Percentiles rank a stretch among this genome's conserved stretches.
Evolutionary conservation across 2,329 filamentous ascomycete genomes (phyloP).

Genomic region (Sodiomyces alkalinus): DNA sequence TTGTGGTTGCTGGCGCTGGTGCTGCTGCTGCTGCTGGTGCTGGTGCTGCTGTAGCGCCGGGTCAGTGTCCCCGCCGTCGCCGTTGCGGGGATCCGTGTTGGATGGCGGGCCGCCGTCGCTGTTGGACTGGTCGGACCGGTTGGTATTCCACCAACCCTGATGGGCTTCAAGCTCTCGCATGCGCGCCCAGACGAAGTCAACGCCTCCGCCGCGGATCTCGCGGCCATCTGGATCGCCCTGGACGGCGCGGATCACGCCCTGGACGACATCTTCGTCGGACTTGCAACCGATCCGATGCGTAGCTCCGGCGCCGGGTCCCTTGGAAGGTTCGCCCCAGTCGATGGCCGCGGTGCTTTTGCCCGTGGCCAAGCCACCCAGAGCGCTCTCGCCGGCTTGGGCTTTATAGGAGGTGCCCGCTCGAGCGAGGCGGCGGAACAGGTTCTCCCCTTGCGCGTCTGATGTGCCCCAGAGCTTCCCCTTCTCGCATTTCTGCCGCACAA

Average conservation of each 20-base stretch:
- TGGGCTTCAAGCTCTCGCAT: conserved; percentile 50
- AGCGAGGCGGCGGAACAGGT: conserved; percentile 71
- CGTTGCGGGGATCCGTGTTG: conserved; percentile 11
- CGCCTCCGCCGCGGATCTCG: conserved; percentile 42
- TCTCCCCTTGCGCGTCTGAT: conserved; percentile 64
- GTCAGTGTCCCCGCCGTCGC: conserved; percentile 9
- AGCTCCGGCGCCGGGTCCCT: conserved; percentile 40
- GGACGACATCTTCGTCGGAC: conserved; percentile 42
- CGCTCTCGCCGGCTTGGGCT: conserved; percentile 40
- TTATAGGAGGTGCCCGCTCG: conserved; percentile 48
- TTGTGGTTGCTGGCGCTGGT: not conserved
- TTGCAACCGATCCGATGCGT: conserved; percentile 40
- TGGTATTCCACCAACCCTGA: conserved; percentile 53
- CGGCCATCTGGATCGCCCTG: conserved; percentile 41
- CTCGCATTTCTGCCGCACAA: conserved; percentile 92
- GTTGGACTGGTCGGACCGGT: conserved; percentile 23
- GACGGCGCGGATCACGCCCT: conserved; percentile 40
- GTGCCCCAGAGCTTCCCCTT: conserved; percentile 79
- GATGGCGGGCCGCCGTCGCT: conserved; percentile 20
- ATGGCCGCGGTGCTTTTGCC: conserved; percentile 60
- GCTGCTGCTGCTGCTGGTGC: too few relatives aligned
- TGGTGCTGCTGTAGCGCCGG: conserved; percentile 6
- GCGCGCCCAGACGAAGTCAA: conserved; percentile 52
- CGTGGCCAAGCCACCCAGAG: conserved; percentile 36
- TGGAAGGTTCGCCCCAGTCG: conserved; percentile 73